Conservation (phyloP, 1,284 basidiomycete species). For the Phaffia rhodozyma region DNA sequence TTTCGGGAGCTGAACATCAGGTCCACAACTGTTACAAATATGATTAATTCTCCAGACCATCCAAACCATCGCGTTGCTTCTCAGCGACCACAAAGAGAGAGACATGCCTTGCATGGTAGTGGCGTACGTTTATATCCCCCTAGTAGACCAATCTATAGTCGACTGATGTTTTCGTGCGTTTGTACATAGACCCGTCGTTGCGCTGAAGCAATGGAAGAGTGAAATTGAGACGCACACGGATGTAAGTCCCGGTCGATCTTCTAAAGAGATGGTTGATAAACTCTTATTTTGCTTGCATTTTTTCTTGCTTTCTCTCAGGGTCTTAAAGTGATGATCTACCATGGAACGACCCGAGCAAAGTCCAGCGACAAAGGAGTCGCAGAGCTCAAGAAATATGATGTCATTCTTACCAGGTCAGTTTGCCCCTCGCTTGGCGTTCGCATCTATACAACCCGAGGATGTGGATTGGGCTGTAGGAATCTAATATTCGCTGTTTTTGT, state of each 20-base stretch:
- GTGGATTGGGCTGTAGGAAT: slow-evolving; percentile 27
- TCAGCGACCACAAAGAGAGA: slow-evolving; percentile 49
- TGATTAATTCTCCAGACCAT: slow-evolving; percentile 47
- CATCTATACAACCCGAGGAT: slow-evolving; percentile 41
- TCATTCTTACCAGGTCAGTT: slow-evolving; percentile 41
- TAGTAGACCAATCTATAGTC: slow-evolving; percentile 2
- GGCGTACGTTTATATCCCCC: slow-evolving; percentile 46
- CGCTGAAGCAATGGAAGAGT: slow-evolving; percentile 97
- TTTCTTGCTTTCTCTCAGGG: slow-evolving; percentile 23
- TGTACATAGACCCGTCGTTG: slow-evolving; percentile 65
- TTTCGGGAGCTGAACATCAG: slow-evolving; percentile 22
- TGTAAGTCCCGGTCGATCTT: slow-evolving; percentile 43
- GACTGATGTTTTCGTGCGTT: slow-evolving; percentile 7
- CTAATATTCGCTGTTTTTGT: background rate
- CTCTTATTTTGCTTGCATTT: background rate
- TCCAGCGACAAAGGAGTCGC: slow-evolving; percentile 50
- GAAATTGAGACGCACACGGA: slow-evolving; percentile 77
- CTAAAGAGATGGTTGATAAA: background rate
- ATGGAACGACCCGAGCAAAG: slow-evolving; percentile 52
- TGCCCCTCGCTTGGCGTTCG: background rate
- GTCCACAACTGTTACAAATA: background rate
- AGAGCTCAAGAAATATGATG: slow-evolving; percentile 72
- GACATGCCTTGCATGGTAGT: slow-evolving; percentile 78
- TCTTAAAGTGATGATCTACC: slow-evolving; percentile 70
- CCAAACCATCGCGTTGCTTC: slow-evolving; percentile 83